phyloP scores from a whole-genome alignment of 2,329 filamentous ascomycete genomes.

The Acephala macrosclerotiorum region DNA sequence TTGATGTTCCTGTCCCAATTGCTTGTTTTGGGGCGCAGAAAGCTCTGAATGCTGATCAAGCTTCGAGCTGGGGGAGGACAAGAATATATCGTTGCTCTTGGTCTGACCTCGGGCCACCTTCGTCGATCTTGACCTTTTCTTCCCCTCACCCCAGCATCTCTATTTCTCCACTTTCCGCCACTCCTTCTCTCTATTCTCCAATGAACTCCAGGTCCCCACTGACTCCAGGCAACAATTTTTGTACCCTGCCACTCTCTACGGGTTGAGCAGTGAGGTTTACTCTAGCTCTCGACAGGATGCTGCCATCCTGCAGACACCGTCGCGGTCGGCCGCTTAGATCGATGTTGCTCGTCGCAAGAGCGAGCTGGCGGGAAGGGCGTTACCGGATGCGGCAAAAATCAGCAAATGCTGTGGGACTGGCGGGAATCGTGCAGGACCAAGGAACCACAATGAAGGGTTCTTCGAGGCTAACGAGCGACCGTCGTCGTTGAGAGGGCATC shows the following conservation, averaged over 20 bases:
- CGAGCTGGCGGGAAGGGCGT: not conserved
- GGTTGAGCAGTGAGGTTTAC: not conserved
- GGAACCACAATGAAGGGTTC: not conserved
- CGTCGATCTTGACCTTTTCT: constrained; percentile 4
- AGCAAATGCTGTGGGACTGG: constrained; percentile 2
- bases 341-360: not conserved
- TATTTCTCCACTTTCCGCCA: too few relatives aligned
- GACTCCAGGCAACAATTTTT: constrained; percentile 11
- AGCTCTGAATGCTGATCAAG: constrained; percentile 2
- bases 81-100: constrained; percentile 3
- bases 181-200: not conserved
- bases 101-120: not conserved
- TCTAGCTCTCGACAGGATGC: not conserved
- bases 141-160: constrained; percentile 6
- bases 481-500: not conserved
- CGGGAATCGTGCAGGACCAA: not conserved
- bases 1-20: constrained; percentile 1
- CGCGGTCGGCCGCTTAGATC: not conserved
- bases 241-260: not conserved
- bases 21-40: not conserved
- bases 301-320: constrained; percentile 2
- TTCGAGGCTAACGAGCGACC: not conserved
- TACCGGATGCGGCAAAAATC: not conserved
- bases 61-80: not conserved
- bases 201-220: not conserved